Percentiles rank a stretch among this genome's conserved stretches.
These are phyloP conservation scores for Teratosphaeria gauchensis DNA, from an alignment of 2,329 filamentous ascomycete species.

Conservation along the genomic window DNA sequence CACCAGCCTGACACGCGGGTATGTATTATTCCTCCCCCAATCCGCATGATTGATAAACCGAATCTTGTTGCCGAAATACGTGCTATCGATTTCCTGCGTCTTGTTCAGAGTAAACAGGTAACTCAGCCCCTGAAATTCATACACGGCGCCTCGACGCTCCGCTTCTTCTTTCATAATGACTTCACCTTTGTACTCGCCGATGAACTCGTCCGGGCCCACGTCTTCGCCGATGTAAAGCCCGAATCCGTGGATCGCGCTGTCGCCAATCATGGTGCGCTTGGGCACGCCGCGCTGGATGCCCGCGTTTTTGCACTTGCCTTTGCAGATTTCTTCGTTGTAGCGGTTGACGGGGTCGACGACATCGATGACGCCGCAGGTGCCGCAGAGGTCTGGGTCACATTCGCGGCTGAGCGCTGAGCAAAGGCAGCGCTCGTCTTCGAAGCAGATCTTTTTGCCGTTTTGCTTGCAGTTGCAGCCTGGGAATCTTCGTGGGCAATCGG, in stretches of 20 bases:
- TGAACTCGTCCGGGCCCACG: constrained; percentile 58
- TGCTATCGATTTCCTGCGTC: constrained; percentile 55
- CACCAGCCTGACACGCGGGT: constrained; percentile 60
- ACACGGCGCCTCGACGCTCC: constrained; percentile 58
- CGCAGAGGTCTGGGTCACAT: constrained; percentile 69
- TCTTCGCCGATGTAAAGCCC: constrained; percentile 64
- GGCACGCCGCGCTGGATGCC: constrained; percentile 57
- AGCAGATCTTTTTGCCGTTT: constrained; percentile 29
- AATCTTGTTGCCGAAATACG: constrained; percentile 67
- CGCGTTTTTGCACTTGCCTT: constrained; percentile 61
- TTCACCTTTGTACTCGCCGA: constrained; percentile 75
- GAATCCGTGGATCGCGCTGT: constrained; percentile 64
- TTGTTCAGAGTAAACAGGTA: constrained; percentile 49
- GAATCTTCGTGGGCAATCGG: constrained; percentile 45
- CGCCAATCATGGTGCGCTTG: constrained; percentile 58
- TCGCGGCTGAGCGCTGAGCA: constrained; percentile 66
- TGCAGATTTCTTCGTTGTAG: constrained; percentile 47
- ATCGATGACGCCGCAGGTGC: constrained; percentile 57
- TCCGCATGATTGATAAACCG: constrained; percentile 75
- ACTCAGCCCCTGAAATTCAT: constrained; percentile 52
- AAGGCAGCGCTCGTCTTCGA: constrained; percentile 45
- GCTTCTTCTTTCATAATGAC: constrained; percentile 61
- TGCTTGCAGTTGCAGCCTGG: constrained; percentile 38
- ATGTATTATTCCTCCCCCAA: constrained; percentile 47
- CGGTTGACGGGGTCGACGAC: constrained; percentile 60